Conservation (phyloP, 2,329 filamentous ascomycete genomes). For the Arthrobotrys iridis region DNA sequence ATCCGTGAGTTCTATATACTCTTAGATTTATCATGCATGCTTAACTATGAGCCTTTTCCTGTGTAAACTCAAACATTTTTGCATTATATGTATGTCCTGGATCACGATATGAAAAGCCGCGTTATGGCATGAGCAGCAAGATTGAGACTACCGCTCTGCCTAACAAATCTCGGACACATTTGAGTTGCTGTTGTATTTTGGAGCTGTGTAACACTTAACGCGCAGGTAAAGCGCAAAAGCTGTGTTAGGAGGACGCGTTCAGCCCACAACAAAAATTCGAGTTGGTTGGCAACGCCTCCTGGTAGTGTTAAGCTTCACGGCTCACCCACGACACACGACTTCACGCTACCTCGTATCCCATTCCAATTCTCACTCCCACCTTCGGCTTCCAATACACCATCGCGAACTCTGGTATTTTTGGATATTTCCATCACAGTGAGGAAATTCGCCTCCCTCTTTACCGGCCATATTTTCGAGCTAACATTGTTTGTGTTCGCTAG, state of each 20-base stretch:
- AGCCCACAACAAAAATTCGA: slow-evolving; percentile 41
- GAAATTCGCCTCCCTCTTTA: not conserved
- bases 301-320: slow-evolving; percentile 22
- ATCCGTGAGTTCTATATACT: too few relatives aligned
- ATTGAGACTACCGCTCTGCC: too few relatives aligned
- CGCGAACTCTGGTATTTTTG: not conserved
- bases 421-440: not conserved
- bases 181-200: slow-evolving; percentile 20
- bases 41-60: too few relatives aligned
- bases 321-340: slow-evolving; percentile 31
- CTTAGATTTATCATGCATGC: too few relatives aligned
- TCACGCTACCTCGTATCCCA: slow-evolving; percentile 28
- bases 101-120: too few relatives aligned
- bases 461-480: not conserved
- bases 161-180: too few relatives aligned
- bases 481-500: not conserved
- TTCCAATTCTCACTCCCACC: not conserved
- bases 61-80: too few relatives aligned
- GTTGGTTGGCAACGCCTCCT: slow-evolving; percentile 26
- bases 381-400: not conserved
- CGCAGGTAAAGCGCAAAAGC: not conserved
- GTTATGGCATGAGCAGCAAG: too few relatives aligned
- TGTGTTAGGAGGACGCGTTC: slow-evolving; percentile 41
- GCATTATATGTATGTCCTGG: too few relatives aligned
- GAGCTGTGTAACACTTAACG: slow-evolving; percentile 31